These are phyloP conservation scores for Naganishia sp. DNA, from an alignment of 1,284 basidiomycete species.

Conservation along the genomic window DNA sequence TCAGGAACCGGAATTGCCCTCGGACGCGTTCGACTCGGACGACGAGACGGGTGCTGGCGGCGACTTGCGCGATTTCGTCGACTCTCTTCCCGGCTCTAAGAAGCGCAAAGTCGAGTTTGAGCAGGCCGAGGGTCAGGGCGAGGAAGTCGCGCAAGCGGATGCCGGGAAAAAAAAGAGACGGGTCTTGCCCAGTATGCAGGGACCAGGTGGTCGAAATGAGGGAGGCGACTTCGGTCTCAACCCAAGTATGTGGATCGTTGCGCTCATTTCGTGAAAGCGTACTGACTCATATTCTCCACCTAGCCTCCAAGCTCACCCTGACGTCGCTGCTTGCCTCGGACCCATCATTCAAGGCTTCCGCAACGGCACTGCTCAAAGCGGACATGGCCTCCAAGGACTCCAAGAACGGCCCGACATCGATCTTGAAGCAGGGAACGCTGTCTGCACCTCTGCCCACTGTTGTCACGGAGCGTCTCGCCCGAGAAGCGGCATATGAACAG, in stretches of 20 bases:
- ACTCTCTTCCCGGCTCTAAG: conserved; percentile 78
- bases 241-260: conserved; percentile 41
- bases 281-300: neutral
- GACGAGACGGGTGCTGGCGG: conserved; percentile 61
- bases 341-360: conserved; percentile 65
- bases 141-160: conserved; percentile 40
- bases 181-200: conserved; percentile 52
- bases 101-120: conserved; percentile 40
- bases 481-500: conserved; percentile 90
- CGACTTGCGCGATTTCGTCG: conserved; percentile 71
- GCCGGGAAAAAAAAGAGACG: conserved; percentile 41
- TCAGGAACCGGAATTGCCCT: conserved; percentile 40
- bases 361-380: conserved; percentile 41
- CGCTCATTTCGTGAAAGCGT: neutral
- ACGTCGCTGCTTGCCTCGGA: conserved; percentile 61
- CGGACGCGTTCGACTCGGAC: conserved; percentile 54
- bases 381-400: conserved; percentile 36
- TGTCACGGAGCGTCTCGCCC: conserved; percentile 84
- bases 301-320: conserved; percentile 52
- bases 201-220: conserved; percentile 44
- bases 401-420: conserved; percentile 60
- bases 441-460: conserved; percentile 83
- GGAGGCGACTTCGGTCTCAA: conserved; percentile 44
- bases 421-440: conserved; percentile 64
- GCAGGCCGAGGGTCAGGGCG: conserved; percentile 24